These are phyloP conservation scores for Leccinum angustisporum DNA, from an alignment of 1,284 basidiomycete species.

Conservation along the genomic window DNA sequence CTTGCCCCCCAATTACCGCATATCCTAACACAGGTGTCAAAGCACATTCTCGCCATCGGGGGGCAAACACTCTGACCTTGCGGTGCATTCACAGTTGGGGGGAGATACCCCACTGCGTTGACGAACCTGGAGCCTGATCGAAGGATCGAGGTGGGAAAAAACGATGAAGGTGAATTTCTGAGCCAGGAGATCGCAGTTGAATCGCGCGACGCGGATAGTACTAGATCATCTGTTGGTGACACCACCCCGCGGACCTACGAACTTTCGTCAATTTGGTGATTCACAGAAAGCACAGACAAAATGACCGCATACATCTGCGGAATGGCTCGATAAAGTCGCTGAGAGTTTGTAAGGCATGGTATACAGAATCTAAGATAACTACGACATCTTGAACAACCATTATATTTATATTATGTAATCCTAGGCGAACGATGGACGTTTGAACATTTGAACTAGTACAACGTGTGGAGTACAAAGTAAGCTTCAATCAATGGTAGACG, in stretches of 20 bases:
- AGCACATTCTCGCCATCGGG: conserved; percentile 1
- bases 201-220: conserved; percentile 90
- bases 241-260: conserved; percentile 72
- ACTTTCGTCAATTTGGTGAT: conserved; percentile 20
- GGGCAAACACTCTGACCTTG: conserved; percentile 50
- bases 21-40: conserved; percentile 55
- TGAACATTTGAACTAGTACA: background rate
- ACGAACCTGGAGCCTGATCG: conserved; percentile 76
- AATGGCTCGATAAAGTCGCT: conserved; percentile 69
- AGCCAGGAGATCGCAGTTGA: conserved; percentile 86
- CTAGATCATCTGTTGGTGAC: conserved; percentile 66
- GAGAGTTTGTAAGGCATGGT: conserved; percentile 83
- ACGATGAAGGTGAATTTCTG: conserved; percentile 50
- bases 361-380: background rate
- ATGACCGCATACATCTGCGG: conserved; percentile 64
- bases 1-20: conserved; percentile 82
- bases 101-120: conserved; percentile 78
- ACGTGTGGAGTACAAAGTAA: too few relatives aligned
- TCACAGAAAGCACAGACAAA: background rate
- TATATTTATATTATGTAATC: background rate
- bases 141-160: conserved; percentile 54
- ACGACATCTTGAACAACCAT: background rate
- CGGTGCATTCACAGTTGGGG: conserved; percentile 63
- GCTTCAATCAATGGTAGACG: too few relatives aligned
- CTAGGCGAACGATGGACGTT: background rate